phyloP scores from a whole-genome alignment of 163 green algal genomes.

The Trebouxia gelatinosa region DNA sequence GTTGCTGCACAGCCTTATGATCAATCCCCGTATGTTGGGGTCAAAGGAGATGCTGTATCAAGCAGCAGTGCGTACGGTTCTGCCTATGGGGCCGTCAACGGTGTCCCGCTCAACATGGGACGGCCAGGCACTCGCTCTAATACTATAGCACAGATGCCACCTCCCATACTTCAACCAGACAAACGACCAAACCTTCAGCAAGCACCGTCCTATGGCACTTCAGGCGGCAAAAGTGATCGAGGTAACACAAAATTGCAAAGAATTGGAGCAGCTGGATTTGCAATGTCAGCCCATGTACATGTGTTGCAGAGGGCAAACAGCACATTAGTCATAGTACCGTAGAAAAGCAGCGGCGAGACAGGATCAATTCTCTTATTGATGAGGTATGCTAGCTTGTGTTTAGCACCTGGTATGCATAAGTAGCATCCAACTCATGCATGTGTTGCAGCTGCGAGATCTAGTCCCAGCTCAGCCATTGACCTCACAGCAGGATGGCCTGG shows the following conservation, averaged over 20 bases:
- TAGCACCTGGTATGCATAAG: too few species aligned
- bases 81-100: neutral
- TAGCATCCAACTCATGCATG: too few species aligned
- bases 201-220: too few species aligned
- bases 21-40: neutral
- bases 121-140: neutral
- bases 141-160: too few species aligned
- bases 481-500: constrained; percentile 15
- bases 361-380: constrained; percentile 86
- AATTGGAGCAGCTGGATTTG: too few species aligned
- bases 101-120: neutral
- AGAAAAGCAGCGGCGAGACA: constrained; percentile 80
- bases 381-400: constrained; percentile 64
- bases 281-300: neutral
- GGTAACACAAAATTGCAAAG: too few species aligned
- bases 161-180: neutral
- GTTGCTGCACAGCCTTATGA: neutral
- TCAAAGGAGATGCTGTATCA: neutral
- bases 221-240: too few species aligned
- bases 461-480: constrained; percentile 3
- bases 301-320: neutral
- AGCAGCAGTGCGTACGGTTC: neutral
- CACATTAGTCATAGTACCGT: constrained; percentile 68
- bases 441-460: constrained; percentile 11
- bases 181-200: neutral